phyloP scores from a whole-genome alignment of 129 eudicot species.

The Arctium minus region DNA sequence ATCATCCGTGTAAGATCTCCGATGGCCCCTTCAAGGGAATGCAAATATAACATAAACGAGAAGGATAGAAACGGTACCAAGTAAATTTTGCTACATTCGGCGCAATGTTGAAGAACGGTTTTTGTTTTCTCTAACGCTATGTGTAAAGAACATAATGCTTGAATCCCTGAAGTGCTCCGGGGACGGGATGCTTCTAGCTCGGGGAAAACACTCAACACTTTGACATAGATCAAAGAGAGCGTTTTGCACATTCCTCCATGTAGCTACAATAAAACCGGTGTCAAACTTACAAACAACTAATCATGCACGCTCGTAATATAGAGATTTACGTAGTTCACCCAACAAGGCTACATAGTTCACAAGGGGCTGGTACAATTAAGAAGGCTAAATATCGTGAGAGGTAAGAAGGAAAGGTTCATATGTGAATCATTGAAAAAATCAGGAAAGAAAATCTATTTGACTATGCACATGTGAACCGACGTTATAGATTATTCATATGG shows the following conservation, averaged over 20 bases:
- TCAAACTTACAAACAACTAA: constrained; percentile 13
- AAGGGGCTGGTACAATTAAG: background rate
- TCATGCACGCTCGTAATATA: background rate
- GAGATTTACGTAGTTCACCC: background rate
- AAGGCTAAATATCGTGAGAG: too few species aligned
- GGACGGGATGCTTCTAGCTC: constrained; percentile 94
- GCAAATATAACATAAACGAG: background rate
- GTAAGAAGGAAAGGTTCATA: too few species aligned
- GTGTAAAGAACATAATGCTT: constrained; percentile 92
- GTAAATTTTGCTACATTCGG: constrained; percentile 95
- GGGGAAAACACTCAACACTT: constrained; percentile 72
- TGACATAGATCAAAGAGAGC: constrained; percentile 61
- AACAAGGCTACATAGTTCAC: background rate
- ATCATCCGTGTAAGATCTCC: background rate
- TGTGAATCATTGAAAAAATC: too few species aligned
- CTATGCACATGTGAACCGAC: too few species aligned
- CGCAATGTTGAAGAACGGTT: constrained; percentile 88
- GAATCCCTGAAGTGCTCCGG: constrained; percentile 94
- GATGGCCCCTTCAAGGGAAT: background rate
- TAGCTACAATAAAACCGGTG: constrained; percentile 45
- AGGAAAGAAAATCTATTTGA: too few species aligned
- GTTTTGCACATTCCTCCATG: constrained; percentile 96
- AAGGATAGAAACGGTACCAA: constrained; percentile 50
- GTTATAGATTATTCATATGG: too few species aligned
- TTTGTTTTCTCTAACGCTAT: constrained; percentile 94